A percentile compares a stretch with the other conserved stretches of the same genome.
These are phyloP conservation scores for Russula vinacea DNA, from an alignment of 768 basidiomycete genomes.

Conservation along the genomic window DNA sequence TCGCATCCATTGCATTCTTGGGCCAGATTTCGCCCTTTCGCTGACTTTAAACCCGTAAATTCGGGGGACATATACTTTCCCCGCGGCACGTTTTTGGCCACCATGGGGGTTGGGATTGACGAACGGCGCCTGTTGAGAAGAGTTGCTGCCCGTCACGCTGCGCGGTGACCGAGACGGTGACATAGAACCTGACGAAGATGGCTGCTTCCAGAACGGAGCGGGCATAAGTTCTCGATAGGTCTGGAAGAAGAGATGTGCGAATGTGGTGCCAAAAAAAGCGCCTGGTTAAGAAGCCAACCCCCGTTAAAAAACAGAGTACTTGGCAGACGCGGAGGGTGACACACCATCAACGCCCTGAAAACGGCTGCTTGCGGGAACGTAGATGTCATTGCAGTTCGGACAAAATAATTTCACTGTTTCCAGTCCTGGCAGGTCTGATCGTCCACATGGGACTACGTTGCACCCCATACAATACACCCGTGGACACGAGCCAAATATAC, in stretches of 20 bases:
- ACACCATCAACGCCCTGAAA: constrained; percentile 94
- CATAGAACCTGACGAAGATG: constrained; percentile 47
- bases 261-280: constrained; percentile 99
- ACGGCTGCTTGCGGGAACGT: constrained; percentile 89
- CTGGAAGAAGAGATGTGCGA: constrained; percentile 96
- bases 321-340: constrained; percentile 32
- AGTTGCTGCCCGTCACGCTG: constrained; percentile 48
- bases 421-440: constrained; percentile 91
- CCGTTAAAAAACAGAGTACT: neutral
- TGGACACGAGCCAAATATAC: constrained; percentile 90
- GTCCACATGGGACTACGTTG: constrained; percentile 91
- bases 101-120: constrained; percentile 86
- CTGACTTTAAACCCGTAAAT: constrained; percentile 99
- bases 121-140: constrained; percentile 53
- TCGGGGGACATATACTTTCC: constrained; percentile 82
- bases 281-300: constrained; percentile 47
- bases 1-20: constrained; percentile 95
- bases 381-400: constrained; percentile 97
- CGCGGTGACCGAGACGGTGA: constrained; percentile 56
- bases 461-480: constrained; percentile 89
- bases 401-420: constrained; percentile 99
- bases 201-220: constrained; percentile 84
- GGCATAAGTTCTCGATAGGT: constrained; percentile 94
- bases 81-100: constrained; percentile 83
- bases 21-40: constrained; percentile 91